Conservation (phyloP, 73 alveolate genomes). For the Paramecium octaurelia region DNA sequence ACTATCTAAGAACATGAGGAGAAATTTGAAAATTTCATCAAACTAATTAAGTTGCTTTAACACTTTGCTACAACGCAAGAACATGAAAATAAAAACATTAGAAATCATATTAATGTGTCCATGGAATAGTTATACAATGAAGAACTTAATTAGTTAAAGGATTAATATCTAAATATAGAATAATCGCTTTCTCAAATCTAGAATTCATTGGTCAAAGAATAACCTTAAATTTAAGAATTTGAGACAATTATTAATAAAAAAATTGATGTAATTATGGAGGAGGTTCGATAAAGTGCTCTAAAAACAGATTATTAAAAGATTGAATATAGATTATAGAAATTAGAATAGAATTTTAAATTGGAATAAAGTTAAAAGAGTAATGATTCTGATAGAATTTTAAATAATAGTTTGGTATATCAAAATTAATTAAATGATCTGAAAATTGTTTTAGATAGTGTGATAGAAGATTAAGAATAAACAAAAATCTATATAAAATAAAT, state of each 20-base stretch:
- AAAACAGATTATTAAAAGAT: slow-evolving; percentile 9
- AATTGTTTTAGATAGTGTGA: neutral
- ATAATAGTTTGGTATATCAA: neutral
- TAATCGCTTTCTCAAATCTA: neutral
- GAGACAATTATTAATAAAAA: neutral
- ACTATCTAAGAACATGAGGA: slow-evolving; percentile 22
- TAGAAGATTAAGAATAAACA: slow-evolving; percentile 4
- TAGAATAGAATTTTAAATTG: neutral
- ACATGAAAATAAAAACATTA: neutral
- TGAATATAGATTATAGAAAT: neutral
- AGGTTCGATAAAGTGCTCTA: neutral
- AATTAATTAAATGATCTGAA: neutral
- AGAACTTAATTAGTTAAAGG: neutral
- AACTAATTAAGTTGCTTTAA: neutral
- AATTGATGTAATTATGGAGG: slow-evolving; percentile 44
- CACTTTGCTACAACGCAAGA: slow-evolving; percentile 46
- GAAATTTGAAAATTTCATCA: slow-evolving; percentile 24
- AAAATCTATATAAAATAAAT: neutral
- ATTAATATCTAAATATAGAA: neutral
- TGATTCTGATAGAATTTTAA: neutral
- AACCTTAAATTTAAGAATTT: neutral
- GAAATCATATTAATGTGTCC: neutral
- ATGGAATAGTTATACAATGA: slow-evolving; percentile 5
- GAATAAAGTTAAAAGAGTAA: neutral
- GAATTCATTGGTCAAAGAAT: neutral